Base-by-base conservation (phyloP, 345 rosid genomes). In the Trapa incisa region DNA sequence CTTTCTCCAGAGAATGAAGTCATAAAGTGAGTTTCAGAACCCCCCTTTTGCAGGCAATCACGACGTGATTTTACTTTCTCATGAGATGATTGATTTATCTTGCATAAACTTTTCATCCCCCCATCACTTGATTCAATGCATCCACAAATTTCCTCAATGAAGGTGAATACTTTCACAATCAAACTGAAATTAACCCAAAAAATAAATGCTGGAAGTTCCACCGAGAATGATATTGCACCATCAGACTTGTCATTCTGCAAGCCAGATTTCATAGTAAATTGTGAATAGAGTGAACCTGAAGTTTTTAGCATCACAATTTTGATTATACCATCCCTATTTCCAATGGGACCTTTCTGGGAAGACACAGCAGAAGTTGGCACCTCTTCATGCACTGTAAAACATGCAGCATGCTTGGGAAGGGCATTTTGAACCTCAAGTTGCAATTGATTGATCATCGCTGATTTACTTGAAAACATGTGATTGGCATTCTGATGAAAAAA, bases 121-220 rank as follows among this genome's bases (percentile, higher is more conserved):
- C 53, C 69, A 68, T 66, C 43, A 78, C 70, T 76, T 64, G 60
- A 67, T 69, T 78, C 54, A 69, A 62, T 65, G 75, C 80, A 80
- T 67, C 78, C 77, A 72, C 72, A 80, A 71, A 82, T 66, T 70
- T 88, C 82, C 58, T 78, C 80, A 68, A 80, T 65, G 68, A 94
- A 89, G 74, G 82, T 75, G 72, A 83, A 69, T 67, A 94, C 64
- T 80, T 67, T 72, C 53, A 78, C 73, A 61, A 86, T 78, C 68
- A 84, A 82, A 64, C 72, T 66, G 71, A 84, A 82, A 81, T 87
- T 77, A 78, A 86, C 76, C 99, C 99, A 94, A 56, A 86, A 70
- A 67, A 76, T 67, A 43, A 87, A 79, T 47, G 81, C 82, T 12
- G 99, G 97, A 65, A 91, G 72, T 67, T 76, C 76, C 80, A 91